Evolutionary conservation across 257 asterid genomes (phyloP).

Genomic region (Fraxinus anomala): DNA sequence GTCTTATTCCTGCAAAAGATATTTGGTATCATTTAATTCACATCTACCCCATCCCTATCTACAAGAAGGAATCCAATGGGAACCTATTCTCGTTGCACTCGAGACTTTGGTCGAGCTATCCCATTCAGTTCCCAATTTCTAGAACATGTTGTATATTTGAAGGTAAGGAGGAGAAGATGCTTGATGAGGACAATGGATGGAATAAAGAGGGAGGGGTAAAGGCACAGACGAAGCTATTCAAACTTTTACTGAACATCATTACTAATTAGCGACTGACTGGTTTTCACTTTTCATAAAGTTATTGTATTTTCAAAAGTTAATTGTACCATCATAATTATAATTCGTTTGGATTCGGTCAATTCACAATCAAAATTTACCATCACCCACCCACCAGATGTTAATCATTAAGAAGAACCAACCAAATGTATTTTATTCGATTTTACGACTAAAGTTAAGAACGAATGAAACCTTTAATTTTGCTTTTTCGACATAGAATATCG

Average conservation of each 20-base stretch:
- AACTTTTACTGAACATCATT: no score
- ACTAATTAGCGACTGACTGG: conserved; percentile 21
- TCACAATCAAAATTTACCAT: neutral
- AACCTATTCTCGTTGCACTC: neutral
- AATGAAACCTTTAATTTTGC: no score
- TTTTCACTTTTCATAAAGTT: conserved; percentile 15
- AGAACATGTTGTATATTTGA: no score
- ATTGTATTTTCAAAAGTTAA: neutral
- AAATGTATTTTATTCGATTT: no score
- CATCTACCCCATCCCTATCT: neutral
- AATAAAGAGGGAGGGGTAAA: no score
- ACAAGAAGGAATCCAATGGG: neutral
- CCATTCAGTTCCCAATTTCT: no score
- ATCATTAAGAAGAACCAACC: neutral
- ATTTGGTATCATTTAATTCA: neutral
- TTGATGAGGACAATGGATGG: no score
- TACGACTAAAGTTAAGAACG: no score
- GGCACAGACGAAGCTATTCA: no score
- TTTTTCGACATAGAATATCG: no score
- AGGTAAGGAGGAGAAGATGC: no score
- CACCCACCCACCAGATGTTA: conserved; percentile 5
- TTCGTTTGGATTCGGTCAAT: neutral
- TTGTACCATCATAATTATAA: neutral
- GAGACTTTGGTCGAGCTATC: no score
- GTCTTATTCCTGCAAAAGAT: neutral